phyloP scores from a whole-genome alignment of 192 early-diverging fungal species.

The Linderina pennispora region DNA sequence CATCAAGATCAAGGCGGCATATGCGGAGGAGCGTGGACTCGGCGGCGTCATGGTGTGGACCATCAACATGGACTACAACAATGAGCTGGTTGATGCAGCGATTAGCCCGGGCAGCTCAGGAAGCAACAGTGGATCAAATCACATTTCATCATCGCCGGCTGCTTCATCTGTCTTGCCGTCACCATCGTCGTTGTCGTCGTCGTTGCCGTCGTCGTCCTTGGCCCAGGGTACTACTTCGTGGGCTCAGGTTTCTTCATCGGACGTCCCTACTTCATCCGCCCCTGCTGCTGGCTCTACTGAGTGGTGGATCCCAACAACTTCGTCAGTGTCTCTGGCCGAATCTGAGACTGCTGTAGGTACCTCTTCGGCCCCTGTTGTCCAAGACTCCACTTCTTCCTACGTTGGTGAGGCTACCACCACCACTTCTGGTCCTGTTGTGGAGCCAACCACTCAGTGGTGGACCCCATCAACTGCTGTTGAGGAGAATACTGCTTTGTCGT shows the following conservation, averaged over 20 bases:
- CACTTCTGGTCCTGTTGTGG: no score
- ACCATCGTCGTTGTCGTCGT: background rate
- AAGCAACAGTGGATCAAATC: background rate
- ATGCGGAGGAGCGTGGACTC: conserved; percentile 40
- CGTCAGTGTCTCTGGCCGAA: no score
- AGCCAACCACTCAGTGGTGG: no score
- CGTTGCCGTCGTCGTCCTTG: no score
- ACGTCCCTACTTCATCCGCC: background rate
- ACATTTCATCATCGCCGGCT: background rate
- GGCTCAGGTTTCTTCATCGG: no score
- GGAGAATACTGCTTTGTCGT: no score
- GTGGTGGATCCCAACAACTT: background rate
- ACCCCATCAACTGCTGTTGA: no score
- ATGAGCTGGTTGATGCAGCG: conserved; percentile 47
- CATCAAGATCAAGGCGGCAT: conserved; percentile 42
- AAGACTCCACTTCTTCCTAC: no score
- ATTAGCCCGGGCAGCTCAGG: background rate
- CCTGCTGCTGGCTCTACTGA: background rate
- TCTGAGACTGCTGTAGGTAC: background rate
- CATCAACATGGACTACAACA: conserved; percentile 41
- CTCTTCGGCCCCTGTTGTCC: background rate
- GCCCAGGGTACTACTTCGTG: no score
- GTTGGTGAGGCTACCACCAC: no score
- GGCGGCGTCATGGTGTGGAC: conserved; percentile 62
- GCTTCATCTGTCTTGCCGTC: background rate